Percentiles rank a stretch among this genome's conserved stretches.
Conservation (phyloP, 2,329 filamentous ascomycete genomes). For the Rhynchosporium agropyri region DNA sequence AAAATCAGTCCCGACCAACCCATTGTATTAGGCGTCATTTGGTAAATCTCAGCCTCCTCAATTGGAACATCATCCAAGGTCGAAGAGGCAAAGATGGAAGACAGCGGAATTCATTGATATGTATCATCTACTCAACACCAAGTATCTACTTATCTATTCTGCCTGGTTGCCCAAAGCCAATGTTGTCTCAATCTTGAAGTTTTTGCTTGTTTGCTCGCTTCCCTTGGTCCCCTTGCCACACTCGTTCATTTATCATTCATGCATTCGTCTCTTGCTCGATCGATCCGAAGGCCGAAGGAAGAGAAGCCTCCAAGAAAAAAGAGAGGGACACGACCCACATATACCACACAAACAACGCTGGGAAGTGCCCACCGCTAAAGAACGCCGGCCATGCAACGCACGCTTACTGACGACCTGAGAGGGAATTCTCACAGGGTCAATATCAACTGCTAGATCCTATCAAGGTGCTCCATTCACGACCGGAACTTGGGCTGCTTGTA, state of each 20-base stretch:
- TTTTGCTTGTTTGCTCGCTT: background rate
- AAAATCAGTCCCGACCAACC: too few relatives aligned
- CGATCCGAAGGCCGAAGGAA: background rate
- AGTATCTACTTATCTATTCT: constrained; percentile 18
- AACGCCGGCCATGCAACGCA: constrained; percentile 35
- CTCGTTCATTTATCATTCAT: background rate
- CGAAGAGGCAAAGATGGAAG: background rate
- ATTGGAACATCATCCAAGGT: background rate
- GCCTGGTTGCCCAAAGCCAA: constrained; percentile 8
- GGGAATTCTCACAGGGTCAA: constrained; percentile 10
- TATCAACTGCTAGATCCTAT: constrained; percentile 27
- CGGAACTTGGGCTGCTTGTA: constrained; percentile 23
- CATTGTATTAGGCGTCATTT: background rate
- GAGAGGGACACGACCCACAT: constrained; percentile 13
- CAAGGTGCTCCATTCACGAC: constrained; percentile 37
- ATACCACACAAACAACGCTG: constrained; percentile 13
- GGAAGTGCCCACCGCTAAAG: constrained; percentile 17
- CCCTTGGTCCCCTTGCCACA: background rate
- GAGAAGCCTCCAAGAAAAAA: constrained; percentile 6
- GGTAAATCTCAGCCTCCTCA: background rate
- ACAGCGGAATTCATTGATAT: constrained; percentile 23
- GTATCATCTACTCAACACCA: constrained; percentile 25
- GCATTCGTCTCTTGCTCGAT: background rate
- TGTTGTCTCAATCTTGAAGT: constrained; percentile 8
- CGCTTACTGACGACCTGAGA: constrained; percentile 31